Evolutionary conservation across 306 rosid genomes (phyloP).

Genomic region (Begonia peltatifolia): DNA sequence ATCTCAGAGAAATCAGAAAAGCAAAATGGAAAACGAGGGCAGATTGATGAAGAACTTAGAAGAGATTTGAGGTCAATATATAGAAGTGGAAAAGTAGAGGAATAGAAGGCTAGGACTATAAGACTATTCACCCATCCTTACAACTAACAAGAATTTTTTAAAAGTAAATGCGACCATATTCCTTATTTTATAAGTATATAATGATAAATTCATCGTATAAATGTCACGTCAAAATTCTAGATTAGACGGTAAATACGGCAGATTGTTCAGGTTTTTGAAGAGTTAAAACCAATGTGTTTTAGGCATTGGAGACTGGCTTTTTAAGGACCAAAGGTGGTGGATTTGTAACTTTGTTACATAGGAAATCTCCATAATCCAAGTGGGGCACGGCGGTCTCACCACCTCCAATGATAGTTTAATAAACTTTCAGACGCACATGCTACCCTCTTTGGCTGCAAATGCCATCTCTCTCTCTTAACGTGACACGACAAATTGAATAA

Average conservation of each 20-base stretch:
- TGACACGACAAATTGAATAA: no score
- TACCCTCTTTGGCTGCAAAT: constrained; percentile 36
- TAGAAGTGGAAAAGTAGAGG: constrained; percentile 17
- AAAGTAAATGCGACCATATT: no score
- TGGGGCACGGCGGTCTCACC: constrained; percentile 32
- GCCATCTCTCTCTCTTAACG: constrained; percentile 6
- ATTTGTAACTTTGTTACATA: constrained; percentile 28
- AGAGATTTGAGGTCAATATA: constrained; percentile 22
- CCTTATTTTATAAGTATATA: no score
- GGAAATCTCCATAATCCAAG: constrained; percentile 23
- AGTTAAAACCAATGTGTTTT: not conserved
- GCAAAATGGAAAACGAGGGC: not conserved
- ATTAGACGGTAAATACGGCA: no score
- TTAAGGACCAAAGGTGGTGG: constrained; percentile 44
- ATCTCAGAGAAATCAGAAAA: not conserved
- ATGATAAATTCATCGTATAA: no score
- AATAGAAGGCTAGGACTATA: not conserved
- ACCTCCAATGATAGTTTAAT: constrained; percentile 6
- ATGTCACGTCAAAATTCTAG: no score
- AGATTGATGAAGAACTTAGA: constrained; percentile 28
- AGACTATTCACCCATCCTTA: constrained; percentile 17
- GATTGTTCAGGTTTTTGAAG: not conserved
- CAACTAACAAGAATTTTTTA: constrained; percentile 3
- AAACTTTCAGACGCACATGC: constrained; percentile 44
- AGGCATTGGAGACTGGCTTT: constrained; percentile 15